A percentile compares a stretch with the other conserved stretches of the same genome.
These are phyloP conservation scores for Apiotrichum mycotoxinovorans DNA, from an alignment of 1,284 basidiomycete species.

Conservation along the genomic window DNA sequence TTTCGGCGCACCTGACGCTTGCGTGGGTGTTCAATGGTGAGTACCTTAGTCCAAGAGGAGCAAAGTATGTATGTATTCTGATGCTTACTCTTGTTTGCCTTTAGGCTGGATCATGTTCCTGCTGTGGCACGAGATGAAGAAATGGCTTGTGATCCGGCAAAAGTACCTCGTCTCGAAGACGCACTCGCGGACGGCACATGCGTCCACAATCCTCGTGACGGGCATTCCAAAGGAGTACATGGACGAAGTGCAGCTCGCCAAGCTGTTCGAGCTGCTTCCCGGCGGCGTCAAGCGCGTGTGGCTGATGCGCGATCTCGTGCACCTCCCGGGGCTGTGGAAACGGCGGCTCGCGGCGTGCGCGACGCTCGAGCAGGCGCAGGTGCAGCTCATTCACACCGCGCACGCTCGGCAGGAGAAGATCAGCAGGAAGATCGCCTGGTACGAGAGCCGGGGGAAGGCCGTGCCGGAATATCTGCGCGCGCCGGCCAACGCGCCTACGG, in stretches of 20 bases:
- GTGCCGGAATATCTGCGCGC: slow-evolving; percentile 31
- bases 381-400: slow-evolving; percentile 57
- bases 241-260: slow-evolving; percentile 60
- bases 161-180: slow-evolving; percentile 62
- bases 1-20: slow-evolving; percentile 53
- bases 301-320: slow-evolving; percentile 62
- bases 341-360: slow-evolving; percentile 58
- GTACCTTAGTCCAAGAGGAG: too few species aligned
- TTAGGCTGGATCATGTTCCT: slow-evolving; percentile 66
- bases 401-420: slow-evolving; percentile 42
- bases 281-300: slow-evolving; percentile 74
- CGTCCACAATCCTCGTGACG: slow-evolving; percentile 72
- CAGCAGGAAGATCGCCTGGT: slow-evolving; percentile 29
- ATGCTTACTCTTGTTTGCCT: neutral
- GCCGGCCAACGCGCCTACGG: slow-evolving; percentile 30
- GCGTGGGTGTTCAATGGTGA: slow-evolving; percentile 52
- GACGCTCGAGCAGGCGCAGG: slow-evolving; percentile 64
- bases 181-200: slow-evolving; percentile 65
- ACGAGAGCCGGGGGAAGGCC: slow-evolving; percentile 38
- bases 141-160: slow-evolving; percentile 66
- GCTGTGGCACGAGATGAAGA: slow-evolving; percentile 62
- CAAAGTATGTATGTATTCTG: too few species aligned
- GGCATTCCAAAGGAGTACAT: slow-evolving; percentile 65
- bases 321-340: slow-evolving; percentile 63
- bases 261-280: slow-evolving; percentile 66